Evolutionary conservation across 2,329 filamentous ascomycete genomes (phyloP).

Genomic region (Cladophialophora exuberans): DNA sequence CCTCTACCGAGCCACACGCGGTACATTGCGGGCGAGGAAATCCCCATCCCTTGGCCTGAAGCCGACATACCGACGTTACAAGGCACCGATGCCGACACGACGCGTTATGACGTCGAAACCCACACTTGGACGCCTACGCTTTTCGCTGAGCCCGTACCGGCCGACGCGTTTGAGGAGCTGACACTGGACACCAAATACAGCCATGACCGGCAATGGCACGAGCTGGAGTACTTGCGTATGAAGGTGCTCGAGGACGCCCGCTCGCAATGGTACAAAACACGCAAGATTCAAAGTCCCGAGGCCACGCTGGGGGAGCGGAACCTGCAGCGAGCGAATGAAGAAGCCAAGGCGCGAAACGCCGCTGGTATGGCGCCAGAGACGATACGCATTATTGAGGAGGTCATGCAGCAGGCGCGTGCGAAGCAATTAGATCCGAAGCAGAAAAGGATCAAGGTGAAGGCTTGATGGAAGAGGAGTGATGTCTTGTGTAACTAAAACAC

Average conservation of each 20-base stretch:
- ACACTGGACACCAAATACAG: constrained; percentile 17
- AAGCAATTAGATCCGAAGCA: neutral
- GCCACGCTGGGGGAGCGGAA: constrained; percentile 16
- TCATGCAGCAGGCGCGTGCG: neutral
- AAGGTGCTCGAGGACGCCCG: constrained; percentile 34
- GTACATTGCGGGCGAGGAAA: constrained; percentile 64
- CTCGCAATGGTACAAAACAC: constrained; percentile 27
- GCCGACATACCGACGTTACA: constrained; percentile 53
- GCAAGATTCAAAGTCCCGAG: constrained; percentile 23
- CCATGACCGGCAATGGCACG: constrained; percentile 22
- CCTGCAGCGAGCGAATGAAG: constrained; percentile 8
- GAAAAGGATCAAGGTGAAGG: neutral
- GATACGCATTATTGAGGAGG: constrained; percentile 3
- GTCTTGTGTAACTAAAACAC: neutral
- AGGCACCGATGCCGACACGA: constrained; percentile 70
- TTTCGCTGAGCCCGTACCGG: constrained; percentile 15
- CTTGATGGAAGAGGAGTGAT: neutral
- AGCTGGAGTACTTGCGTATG: constrained; percentile 30
- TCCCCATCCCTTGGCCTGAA: constrained; percentile 76
- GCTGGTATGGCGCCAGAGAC: constrained; percentile 9
- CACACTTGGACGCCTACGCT: constrained; percentile 26
- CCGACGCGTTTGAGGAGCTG: constrained; percentile 19
- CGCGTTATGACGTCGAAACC: constrained; percentile 73
- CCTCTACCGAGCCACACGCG: constrained; percentile 46
- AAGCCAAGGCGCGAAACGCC: constrained; percentile 9